phyloP scores from a whole-genome alignment of 2,329 filamentous ascomycete genomes.

The Geosmithia flava region DNA sequence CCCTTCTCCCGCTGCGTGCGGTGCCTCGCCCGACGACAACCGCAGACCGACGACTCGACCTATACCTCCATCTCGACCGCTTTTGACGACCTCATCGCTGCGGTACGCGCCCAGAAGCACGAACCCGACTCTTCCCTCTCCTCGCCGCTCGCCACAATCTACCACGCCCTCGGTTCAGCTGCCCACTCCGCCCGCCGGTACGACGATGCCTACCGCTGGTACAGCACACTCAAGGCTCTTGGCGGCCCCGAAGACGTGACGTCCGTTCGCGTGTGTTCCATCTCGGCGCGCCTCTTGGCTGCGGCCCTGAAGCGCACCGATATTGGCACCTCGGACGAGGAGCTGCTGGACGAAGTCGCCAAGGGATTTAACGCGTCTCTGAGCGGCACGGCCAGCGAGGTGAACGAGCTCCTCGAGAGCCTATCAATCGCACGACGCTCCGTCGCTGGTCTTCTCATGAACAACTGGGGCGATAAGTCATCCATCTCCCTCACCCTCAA shows the following conservation, averaged over 20 bases:
- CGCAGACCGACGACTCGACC: conserved; percentile 22
- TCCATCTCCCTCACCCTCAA: conserved; percentile 10
- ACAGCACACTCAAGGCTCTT: conserved; percentile 27
- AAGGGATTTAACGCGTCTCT: conserved; percentile 45
- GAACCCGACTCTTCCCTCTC: conserved; percentile 22
- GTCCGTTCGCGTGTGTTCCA: conserved; percentile 34
- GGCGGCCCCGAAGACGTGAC: conserved; percentile 28
- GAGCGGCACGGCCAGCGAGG: conserved; percentile 43
- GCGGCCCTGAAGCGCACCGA: conserved; percentile 35
- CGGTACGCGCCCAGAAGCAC: conserved; percentile 20
- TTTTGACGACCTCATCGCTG: conserved; percentile 16
- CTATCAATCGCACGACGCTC: conserved; percentile 43
- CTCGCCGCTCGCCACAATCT: conserved; percentile 32
- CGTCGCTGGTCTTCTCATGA: conserved; percentile 33
- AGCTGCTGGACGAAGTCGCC: conserved; percentile 33
- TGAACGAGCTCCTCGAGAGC: conserved; percentile 48
- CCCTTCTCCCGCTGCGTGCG: conserved; percentile 52
- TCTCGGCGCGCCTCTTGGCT: conserved; percentile 42
- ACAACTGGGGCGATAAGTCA: conserved; percentile 8
- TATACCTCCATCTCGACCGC: conserved; percentile 19
- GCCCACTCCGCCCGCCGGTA: conserved; percentile 30
- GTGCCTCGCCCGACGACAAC: conserved; percentile 44
- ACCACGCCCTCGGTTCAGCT: conserved; percentile 39
- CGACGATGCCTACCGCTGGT: conserved; percentile 44
- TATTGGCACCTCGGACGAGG: conserved; percentile 21